Evolutionary conservation across 768 basidiomycete genomes (phyloP), one percentile per base, ranked within the genome.

Genomic region (Peribolospora kevripleyi): DNA sequence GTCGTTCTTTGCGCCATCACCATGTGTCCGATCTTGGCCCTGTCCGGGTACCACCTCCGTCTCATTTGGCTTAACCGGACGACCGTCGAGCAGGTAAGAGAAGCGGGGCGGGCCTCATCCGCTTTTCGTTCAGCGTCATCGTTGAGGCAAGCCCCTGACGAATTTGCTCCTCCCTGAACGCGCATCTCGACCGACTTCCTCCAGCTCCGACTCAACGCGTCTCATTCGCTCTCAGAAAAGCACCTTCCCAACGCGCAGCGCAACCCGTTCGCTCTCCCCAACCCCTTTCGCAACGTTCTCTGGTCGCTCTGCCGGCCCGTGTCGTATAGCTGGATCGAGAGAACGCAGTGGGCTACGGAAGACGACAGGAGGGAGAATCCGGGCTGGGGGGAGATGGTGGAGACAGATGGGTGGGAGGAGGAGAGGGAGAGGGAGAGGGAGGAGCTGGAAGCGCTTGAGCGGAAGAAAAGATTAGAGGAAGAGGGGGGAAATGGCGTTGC

Each of bases 81-180:
- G 1, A 64, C 63, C 46, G 59, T 64, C 40, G 63, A 64, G 52
- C 59, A 61, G 57, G 63, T 64, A 40, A 46, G 61, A 43, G 5
- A 43, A n/a, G 46, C 41, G 38, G 2, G 2, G n/a, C 49, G 8
- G 2, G 37, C 5, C 11, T 43, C 42, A 11, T 51, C 0, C 8
- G 38, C 25, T 46, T 42, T 13, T n/a, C 10, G 5, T 3, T 8
- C 38, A 2, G 3, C 43, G 5, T 48, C 40, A 4, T 3, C 13
- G 13, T 48, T 48, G 8, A 4, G 10, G 6, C 40, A 7, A 10
- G 7, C 40, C n/a, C 42, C 52, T 13, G 11, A 39, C 40, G 39
- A 43, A 13, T 36, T 5, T 45, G 6, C 46, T 45, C 13, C 38
- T 25, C 41, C 42, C 3, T 47, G 9, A 5, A 46, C 10, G 25